Evolutionary conservation across 805 yeast genomes (phyloP).

Genomic region (Metschnikowia santaceciliae): DNA sequence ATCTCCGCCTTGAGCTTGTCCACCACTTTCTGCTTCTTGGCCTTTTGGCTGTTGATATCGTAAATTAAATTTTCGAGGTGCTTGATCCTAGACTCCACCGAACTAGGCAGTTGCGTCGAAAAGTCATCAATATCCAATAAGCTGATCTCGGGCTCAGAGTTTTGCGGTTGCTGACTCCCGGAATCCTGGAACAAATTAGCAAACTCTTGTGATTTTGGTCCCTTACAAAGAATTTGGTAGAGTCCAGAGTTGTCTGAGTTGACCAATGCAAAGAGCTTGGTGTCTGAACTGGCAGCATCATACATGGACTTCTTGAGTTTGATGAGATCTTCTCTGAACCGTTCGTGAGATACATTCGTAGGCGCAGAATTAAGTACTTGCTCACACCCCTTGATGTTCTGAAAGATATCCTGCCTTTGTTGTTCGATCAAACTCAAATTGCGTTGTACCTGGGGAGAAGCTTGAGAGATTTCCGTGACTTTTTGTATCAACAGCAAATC

Average conservation of each 20-base stretch:
- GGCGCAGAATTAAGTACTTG: constrained; percentile 7
- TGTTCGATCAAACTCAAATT: constrained; percentile 28
- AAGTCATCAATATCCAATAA: constrained; percentile 68
- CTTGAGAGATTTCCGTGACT: constrained; percentile 22
- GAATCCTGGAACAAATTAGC: constrained; percentile 24
- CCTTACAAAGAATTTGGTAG: constrained; percentile 32
- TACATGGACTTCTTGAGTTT: constrained; percentile 55
- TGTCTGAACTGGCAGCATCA: constrained; percentile 61
- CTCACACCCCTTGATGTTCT: constrained; percentile 34
- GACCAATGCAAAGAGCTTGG: constrained; percentile 46
- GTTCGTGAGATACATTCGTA: constrained; percentile 6
- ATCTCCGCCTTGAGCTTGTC: constrained; percentile 64
- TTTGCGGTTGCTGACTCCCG: constrained; percentile 3
- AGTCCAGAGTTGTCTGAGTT: constrained; percentile 27
- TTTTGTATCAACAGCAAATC: constrained; percentile 8
- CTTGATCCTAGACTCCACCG: constrained; percentile 35
- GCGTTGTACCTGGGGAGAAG: constrained; percentile 31
- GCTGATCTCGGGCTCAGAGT: constrained; percentile 34
- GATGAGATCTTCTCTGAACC: constrained; percentile 50
- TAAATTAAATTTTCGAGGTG: constrained; percentile 54
- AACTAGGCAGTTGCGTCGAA: constrained; percentile 19
- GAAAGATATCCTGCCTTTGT: constrained; percentile 35
- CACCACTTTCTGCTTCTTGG: constrained; percentile 59
- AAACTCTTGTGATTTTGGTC: constrained; percentile 40
- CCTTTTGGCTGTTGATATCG: constrained; percentile 57